A percentile compares a stretch with the other conserved stretches of the same genome.
phyloP scores from a whole-genome alignment of 1,284 basidiomycete genomes.

The Cutaneotrichosporon dermatis region DNA sequence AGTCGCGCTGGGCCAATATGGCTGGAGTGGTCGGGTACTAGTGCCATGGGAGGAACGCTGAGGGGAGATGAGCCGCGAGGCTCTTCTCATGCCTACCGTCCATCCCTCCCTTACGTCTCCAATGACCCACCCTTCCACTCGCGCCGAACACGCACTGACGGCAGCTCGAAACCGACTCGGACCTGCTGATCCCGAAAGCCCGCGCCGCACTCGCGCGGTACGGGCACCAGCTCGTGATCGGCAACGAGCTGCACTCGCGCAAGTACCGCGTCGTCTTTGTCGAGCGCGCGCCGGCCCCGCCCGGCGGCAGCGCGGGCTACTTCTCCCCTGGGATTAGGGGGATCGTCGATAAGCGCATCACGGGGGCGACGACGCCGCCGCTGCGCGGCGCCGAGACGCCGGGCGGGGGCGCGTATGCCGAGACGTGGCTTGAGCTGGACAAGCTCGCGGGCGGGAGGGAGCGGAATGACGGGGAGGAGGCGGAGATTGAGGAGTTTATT shows the following conservation, averaged over 20 bases:
- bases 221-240: slow-evolving; percentile 95
- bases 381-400: slow-evolving; percentile 23
- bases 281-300: slow-evolving; percentile 29
- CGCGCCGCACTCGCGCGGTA: slow-evolving; percentile 81
- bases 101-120: too few relatives aligned
- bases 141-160: not conserved
- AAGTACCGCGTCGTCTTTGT: slow-evolving; percentile 93
- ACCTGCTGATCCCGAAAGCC: slow-evolving; percentile 85
- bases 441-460: slow-evolving; percentile 41
- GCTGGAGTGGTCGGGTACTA: too few relatives aligned
- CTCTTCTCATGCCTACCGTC: not conserved
- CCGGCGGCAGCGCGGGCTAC: not conserved
- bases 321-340: slow-evolving; percentile 4
- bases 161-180: slow-evolving; percentile 86
- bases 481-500: slow-evolving; percentile 88
- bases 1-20: slow-evolving; percentile 4
- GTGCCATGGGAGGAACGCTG: not conserved
- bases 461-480: slow-evolving; percentile 12
- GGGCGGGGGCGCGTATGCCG: slow-evolving; percentile 49
- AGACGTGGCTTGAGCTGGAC: slow-evolving; percentile 71
- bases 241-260: slow-evolving; percentile 82
- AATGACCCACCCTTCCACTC: not conserved
- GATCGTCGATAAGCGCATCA: slow-evolving; percentile 7
- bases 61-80: not conserved
- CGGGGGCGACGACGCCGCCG: slow-evolving; percentile 13